Evolutionary conservation across 257 asterid species (phyloP).

Genomic region (Forsythia viridissima): DNA sequence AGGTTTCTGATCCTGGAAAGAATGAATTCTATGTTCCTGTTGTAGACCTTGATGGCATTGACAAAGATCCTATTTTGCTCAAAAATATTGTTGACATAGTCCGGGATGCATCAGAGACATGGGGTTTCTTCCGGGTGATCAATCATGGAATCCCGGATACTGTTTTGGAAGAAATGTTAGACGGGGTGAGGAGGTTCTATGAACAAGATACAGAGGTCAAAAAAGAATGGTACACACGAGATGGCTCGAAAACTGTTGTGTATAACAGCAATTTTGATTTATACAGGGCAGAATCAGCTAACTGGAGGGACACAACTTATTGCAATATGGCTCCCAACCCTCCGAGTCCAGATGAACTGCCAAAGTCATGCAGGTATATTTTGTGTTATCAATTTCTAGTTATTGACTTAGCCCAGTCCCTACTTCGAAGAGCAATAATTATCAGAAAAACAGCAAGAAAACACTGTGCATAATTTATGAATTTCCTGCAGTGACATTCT

Average conservation of each 20-base stretch:
- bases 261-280: conserved; percentile 50
- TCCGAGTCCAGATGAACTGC: conserved; percentile 38
- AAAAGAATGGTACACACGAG: conserved; percentile 39
- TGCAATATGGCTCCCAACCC: conserved; percentile 37
- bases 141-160: conserved; percentile 36
- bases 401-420: neutral
- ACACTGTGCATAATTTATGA: too few relatives aligned
- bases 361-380: conserved; percentile 35
- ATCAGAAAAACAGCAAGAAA: neutral
- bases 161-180: conserved; percentile 40
- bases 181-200: conserved; percentile 39
- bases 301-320: conserved; percentile 45
- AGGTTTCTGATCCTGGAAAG: neutral
- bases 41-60: conserved; percentile 36
- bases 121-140: conserved; percentile 49
- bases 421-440: neutral
- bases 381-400: neutral
- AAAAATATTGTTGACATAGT: conserved; percentile 15
- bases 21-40: conserved; percentile 29
- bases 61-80: conserved; percentile 8
- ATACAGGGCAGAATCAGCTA: conserved; percentile 26
- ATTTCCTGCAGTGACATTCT: conserved; percentile 33
- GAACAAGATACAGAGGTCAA: conserved; percentile 38
- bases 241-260: conserved; percentile 31
- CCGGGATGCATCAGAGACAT: conserved; percentile 28